Base-by-base conservation (phyloP, 495 filamentous ascomycete species). In the Podospora bellae-mahoneyi region DNA sequence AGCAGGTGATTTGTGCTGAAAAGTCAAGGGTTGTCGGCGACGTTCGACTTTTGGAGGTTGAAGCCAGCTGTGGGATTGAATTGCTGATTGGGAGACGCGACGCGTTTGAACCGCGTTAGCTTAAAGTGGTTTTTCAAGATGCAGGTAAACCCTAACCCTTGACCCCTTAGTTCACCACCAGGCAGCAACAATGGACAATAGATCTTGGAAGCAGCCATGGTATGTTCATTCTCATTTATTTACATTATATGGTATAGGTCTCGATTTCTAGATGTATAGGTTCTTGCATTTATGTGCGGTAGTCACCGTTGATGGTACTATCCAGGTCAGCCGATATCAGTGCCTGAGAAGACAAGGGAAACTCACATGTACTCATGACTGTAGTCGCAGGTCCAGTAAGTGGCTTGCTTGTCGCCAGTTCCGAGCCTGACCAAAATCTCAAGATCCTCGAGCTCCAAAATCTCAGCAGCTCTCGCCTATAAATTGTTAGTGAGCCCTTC, bases 301-400 rank as follows among this genome's bases (percentile, higher is more conserved):
- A 97, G 78, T 97, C 92, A 60, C 91, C 92, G 78, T 97, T 96
- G 74, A 96, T 97, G 48, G 92, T 96, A 58, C 89, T 78, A 28
- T 13, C 23, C 23, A 63, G 18, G 19, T 62, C 4, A 54, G 16
- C 23, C 2, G 3, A 48, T 60, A 15, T 1, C 2, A 60, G 16
- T 1, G 3, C 26, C 23, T 18, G 30, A 16, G 62, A 56, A 19
- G 61, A 7, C 28, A 16, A 10, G 64, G 0, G n/a, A 67, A 53
- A 71, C 76, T 76, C 60, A 80, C 77, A 90, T 92, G 82, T 95
- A 99, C 81, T 98, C 95, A 78, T 97, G 95, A 79, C 93, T 97
- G 79, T 97, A 96, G 81, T 98, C 95, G 78, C 95, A 98, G 70
- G 94, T 97, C 90, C 92, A 98, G 78, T 93, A 93, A 10, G 88